Evolutionary conservation across 768 basidiomycete species (phyloP).

Genomic region (Lepiota brunneoincarnata): DNA sequence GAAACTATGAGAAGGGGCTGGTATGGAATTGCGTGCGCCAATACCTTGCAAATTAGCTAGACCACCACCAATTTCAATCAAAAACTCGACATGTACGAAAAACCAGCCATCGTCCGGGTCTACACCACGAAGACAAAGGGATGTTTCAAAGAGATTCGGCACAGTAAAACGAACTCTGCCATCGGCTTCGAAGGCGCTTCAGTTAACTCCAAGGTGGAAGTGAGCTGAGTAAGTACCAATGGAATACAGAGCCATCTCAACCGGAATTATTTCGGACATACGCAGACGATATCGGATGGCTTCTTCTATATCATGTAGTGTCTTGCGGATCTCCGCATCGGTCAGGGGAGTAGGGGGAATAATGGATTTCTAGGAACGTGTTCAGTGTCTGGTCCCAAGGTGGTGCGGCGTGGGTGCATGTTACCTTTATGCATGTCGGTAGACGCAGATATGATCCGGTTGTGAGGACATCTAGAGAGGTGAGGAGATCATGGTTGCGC

Average conservation of each 20-base stretch:
- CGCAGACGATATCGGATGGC: conserved; percentile 77
- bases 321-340: conserved; percentile 62
- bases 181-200: conserved; percentile 41
- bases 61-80: conserved; percentile 72
- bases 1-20: not conserved
- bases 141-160: conserved; percentile 69
- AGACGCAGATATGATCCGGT: conserved; percentile 84
- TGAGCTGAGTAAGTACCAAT: conserved; percentile 44
- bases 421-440: conserved; percentile 77
- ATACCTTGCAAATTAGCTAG: conserved; percentile 69
- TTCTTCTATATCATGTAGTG: conserved; percentile 70
- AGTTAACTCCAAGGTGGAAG: conserved; percentile 16
- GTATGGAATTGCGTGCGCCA: not conserved
- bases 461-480: conserved; percentile 86
- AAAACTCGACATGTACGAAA: conserved; percentile 74
- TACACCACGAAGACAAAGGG: conserved; percentile 71
- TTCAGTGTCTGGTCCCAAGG: conserved; percentile 7
- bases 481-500: conserved; percentile 91
- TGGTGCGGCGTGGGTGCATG: conserved; percentile 10
- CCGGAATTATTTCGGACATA: conserved; percentile 75
- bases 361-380: conserved; percentile 57
- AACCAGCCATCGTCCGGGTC: conserved; percentile 80
- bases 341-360: conserved; percentile 65
- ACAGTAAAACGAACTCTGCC: conserved; percentile 80
- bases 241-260: conserved; percentile 71